Conservation (phyloP, 2,329 filamentous ascomycete species). For the Botrytis deweyae region DNA sequence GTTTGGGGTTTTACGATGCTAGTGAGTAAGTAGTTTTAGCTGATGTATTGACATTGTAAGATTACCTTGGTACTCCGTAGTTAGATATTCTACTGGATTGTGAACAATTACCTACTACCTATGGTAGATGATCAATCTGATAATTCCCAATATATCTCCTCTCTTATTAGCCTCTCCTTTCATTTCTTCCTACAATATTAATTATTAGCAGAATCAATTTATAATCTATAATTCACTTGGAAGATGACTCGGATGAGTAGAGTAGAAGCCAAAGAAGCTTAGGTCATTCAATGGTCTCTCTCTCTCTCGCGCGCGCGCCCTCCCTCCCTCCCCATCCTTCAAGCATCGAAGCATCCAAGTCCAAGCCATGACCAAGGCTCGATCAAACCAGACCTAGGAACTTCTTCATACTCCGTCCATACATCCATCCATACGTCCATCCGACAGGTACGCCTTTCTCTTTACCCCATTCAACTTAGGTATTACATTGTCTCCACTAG, state of each 20-base stretch:
- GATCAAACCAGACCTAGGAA: constrained; percentile 6
- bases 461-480: constrained; percentile 4
- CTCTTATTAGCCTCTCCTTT: background rate
- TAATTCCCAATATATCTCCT: background rate
- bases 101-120: background rate
- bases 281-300: constrained; percentile 10
- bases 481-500: background rate
- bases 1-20: background rate
- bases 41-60: background rate
- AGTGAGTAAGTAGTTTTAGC: background rate
- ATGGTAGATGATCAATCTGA: background rate
- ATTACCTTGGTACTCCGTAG: too few relatives aligned
- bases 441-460: background rate
- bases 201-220: background rate
- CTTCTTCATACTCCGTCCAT: background rate
- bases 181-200: background rate
- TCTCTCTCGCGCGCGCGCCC: background rate
- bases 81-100: background rate
- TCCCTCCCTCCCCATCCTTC: background rate
- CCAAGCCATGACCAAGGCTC: constrained; percentile 14
- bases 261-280: background rate
- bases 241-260: background rate
- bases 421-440: background rate
- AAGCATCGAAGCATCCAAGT: background rate
- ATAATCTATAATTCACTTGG: background rate